Evolutionary conservation across 352 stramenopile genomes (phyloP).

Genomic region (Pythium sp.): DNA sequence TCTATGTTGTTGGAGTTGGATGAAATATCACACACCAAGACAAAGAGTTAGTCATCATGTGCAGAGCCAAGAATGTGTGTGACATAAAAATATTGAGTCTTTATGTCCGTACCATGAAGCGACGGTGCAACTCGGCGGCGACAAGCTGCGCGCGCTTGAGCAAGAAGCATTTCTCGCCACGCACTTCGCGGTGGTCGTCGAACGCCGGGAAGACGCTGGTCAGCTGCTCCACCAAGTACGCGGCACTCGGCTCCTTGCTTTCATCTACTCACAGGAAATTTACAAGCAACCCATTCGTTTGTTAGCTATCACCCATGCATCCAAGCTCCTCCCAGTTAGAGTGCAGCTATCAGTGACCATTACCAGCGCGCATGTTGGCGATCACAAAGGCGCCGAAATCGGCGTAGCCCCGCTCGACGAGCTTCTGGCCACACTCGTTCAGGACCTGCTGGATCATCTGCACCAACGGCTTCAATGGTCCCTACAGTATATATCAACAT

Average conservation of each 20-base stretch:
- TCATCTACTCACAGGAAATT: conserved; percentile 7
- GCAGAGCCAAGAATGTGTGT: too few species aligned
- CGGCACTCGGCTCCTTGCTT: conserved; percentile 33
- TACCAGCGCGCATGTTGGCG: conserved; percentile 36
- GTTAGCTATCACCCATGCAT: too few species aligned
- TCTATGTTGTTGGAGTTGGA: conserved; percentile 19
- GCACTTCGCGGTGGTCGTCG: conserved; percentile 54
- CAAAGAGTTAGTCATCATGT: neutral
- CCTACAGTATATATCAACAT: conserved; percentile 21
- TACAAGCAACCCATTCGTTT: neutral
- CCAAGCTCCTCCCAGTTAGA: neutral
- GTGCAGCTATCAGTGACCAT: neutral
- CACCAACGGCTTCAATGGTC: conserved; percentile 62
- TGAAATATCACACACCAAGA: neutral
- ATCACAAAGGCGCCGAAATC: conserved; percentile 80
- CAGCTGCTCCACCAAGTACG: conserved; percentile 51
- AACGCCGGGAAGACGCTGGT: conserved; percentile 66
- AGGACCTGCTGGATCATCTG: conserved; percentile 60
- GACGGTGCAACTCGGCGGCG: conserved; percentile 48
- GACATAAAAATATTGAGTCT: too few species aligned
- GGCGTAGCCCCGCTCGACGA: conserved; percentile 42
- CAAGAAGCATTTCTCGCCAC: conserved; percentile 51
- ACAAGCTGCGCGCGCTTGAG: conserved; percentile 74
- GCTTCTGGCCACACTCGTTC: conserved; percentile 56
- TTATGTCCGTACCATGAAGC: conserved; percentile 47